Evolutionary conservation across 768 basidiomycete genomes (phyloP), one percentile per base, ranked within the genome.

Genomic region (Lanmaoa rubissima): DNA sequence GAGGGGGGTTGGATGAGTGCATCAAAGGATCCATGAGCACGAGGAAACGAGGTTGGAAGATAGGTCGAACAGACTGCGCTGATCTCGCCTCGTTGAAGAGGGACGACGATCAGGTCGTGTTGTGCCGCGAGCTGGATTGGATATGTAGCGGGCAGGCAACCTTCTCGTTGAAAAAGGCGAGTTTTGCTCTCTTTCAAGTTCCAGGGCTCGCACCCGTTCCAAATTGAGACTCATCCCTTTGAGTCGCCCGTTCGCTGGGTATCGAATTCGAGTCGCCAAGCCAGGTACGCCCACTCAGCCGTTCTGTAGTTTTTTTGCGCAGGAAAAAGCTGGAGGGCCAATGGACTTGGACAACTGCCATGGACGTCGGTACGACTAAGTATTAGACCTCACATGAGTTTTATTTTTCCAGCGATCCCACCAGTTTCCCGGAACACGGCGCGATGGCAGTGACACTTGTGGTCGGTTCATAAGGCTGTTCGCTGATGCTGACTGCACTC

Each of bases 371-470:
- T 32, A 5, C 14, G n/a, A 28, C 28, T 28, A 28, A 28, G 28
- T 28, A 28, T 6, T 28, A 4, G 6, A 28, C 28, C 28, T 28
- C 28, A 28, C 6, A 28, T 28, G 5, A 28, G 28, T 28, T 3
- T 28, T 28, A 28, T 28, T 28, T 28, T 28, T 28, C 28, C 50
- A 42, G 14, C 17, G 39, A 35, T 4, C 31, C 16, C 26, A 9
- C 68, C 67, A 51, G 54, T 60, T 68, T 31, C 67, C 67, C 53
- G 67, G 67, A 54, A 65, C 45, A 57, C 43, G 67, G 67, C 67
- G 68, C 66, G 36, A 58, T 57, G 53, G 57, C 61, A 34, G 57
- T 59, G 63, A 28, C 28, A 28, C 2, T 28, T 28, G 28, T 28
- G 28, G 28, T 28, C 28, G 28, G 28, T 28, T 28, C 28, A 2